Evolutionary conservation across 352 stramenopile genomes (phyloP).

Genomic region (Pythium dissotocum): DNA sequence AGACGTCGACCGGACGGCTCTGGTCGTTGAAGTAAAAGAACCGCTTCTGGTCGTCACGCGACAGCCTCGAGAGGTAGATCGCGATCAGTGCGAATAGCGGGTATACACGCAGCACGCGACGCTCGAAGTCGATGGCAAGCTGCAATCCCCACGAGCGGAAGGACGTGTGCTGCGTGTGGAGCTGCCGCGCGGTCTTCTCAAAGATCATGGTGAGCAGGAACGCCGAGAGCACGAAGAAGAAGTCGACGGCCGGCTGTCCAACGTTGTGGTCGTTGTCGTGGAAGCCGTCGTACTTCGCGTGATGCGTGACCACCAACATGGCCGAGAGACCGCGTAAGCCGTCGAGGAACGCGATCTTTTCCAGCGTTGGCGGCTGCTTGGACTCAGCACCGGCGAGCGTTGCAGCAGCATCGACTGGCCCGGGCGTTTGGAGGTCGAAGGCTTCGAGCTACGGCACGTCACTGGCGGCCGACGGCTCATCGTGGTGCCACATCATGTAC

Average conservation of each 20-base stretch:
- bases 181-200: conserved; percentile 33
- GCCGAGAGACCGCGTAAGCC: conserved; percentile 41
- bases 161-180: conserved; percentile 28
- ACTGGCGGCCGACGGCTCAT: no score
- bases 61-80: conserved; percentile 30
- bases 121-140: conserved; percentile 44
- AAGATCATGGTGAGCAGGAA: conserved; percentile 47
- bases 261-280: no score
- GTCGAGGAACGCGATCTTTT: conserved; percentile 45
- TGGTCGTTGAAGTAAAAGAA: no score
- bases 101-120: conserved; percentile 59
- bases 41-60: no score
- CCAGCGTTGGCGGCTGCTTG: neutral
- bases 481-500: no score
- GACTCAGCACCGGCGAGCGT: neutral
- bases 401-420: no score
- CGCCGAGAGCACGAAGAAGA: conserved; percentile 48
- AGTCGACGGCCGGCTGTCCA: conserved; percentile 36
- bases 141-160: conserved; percentile 13
- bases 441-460: no score
- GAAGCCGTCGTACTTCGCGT: conserved; percentile 31
- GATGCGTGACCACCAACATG: conserved; percentile 34
- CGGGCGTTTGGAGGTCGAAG: no score
- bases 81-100: conserved; percentile 45
- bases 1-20: conserved; percentile 33